Conservation (phyloP, 2,329 filamentous ascomycete species). For the Talaromyces piceae region DNA sequence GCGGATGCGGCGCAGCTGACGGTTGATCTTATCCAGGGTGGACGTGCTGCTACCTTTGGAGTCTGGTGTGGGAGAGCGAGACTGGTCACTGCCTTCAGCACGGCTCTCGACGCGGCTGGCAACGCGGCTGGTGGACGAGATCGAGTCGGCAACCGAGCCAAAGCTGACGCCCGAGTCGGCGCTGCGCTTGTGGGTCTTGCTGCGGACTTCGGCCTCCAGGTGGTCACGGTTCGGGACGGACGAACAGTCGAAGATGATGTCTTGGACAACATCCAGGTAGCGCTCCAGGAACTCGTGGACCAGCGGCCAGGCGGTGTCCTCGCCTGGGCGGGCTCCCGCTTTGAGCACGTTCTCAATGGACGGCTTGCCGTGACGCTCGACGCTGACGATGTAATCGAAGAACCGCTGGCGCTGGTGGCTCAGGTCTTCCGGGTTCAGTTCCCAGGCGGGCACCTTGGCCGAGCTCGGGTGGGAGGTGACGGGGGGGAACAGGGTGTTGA, state of each 20-base stretch:
- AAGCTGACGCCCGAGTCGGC: constrained; percentile 60
- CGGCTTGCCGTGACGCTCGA: constrained; percentile 49
- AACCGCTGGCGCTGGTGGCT: constrained; percentile 53
- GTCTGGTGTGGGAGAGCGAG: constrained; percentile 31
- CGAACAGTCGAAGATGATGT: constrained; percentile 54
- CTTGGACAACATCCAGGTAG: constrained; percentile 52
- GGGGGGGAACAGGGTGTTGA: constrained; percentile 60
- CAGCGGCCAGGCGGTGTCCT: constrained; percentile 50
- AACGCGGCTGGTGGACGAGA: constrained; percentile 22
- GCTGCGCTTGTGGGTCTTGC: constrained; percentile 44
- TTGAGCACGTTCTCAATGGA: constrained; percentile 48
- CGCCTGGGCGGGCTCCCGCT: constrained; percentile 44
- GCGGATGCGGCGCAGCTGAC: constrained; percentile 47
- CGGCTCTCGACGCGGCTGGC: no score
- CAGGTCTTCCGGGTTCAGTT: constrained; percentile 46
- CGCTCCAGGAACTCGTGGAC: constrained; percentile 46
- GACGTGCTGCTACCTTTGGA: constrained; percentile 16
- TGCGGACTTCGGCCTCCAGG: constrained; percentile 23
- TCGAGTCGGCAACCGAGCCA: constrained; percentile 21
- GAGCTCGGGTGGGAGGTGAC: constrained; percentile 38
- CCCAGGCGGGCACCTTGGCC: constrained; percentile 33
- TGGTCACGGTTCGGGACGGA: constrained; percentile 41
- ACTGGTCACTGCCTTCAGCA: constrained; percentile 37
- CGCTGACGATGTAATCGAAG: constrained; percentile 54
- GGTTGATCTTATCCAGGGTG: constrained; percentile 51